A percentile compares a stretch with the other conserved stretches of the same genome.
Conservation (phyloP, 352 stramenopile species). For the Phytophthora sp. region DNA sequence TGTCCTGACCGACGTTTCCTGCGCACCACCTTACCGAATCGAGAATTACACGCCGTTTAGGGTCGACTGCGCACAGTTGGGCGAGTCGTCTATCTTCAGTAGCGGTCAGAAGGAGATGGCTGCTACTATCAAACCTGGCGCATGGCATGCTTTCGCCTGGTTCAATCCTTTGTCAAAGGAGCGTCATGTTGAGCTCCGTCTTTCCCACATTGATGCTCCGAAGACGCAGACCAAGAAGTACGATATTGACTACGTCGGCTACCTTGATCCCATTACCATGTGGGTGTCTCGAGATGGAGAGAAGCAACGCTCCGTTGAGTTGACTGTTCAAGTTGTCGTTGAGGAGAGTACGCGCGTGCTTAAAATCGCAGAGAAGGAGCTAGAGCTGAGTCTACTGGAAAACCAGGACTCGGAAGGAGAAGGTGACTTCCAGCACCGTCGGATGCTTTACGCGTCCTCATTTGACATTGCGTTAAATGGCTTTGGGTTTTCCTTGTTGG, state of each 20-base stretch:
- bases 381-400: constrained; percentile 75
- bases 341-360: constrained; percentile 82
- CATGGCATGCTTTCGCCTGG: constrained; percentile 86
- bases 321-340: constrained; percentile 82
- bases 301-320: constrained; percentile 54
- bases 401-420: constrained; percentile 69
- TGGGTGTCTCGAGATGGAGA: constrained; percentile 54
- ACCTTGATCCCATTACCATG: constrained; percentile 72
- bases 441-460: constrained; percentile 82
- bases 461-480: constrained; percentile 83
- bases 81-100: constrained; percentile 73
- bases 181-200: constrained; percentile 71
- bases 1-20: constrained; percentile 83
- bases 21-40: constrained; percentile 81
- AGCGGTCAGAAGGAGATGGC: constrained; percentile 54
- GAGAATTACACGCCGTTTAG: constrained; percentile 90
- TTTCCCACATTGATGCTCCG: constrained; percentile 60
- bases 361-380: constrained; percentile 81
- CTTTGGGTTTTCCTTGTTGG: constrained; percentile 78
- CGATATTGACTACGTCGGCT: constrained; percentile 85
- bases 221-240: constrained; percentile 75
- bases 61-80: constrained; percentile 76
- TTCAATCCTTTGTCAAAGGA: constrained; percentile 86
- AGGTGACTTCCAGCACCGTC: constrained; percentile 76
- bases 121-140: constrained; percentile 62